These are phyloP conservation scores for Ormosia emarginata DNA, from an alignment of 306 rosid species.

Conservation along the genomic window DNA sequence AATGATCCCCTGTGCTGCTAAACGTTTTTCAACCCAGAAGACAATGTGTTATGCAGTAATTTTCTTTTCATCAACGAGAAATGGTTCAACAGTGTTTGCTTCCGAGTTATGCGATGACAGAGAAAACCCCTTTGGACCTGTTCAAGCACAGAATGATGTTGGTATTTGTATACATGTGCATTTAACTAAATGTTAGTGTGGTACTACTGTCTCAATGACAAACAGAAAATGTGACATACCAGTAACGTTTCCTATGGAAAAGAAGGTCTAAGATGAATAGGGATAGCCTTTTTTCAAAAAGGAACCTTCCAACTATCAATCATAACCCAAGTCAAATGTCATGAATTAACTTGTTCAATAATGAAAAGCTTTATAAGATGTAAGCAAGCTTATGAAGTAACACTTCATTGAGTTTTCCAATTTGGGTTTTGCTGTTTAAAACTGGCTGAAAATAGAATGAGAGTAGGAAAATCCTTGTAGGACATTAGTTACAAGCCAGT, in stretches of 20 bases:
- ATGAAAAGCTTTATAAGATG: neutral
- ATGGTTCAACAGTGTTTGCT: conserved; percentile 90
- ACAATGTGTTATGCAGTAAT: conserved; percentile 65
- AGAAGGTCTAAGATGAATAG: conserved; percentile 83
- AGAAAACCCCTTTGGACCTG: conserved; percentile 95
- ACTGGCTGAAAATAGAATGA: neutral
- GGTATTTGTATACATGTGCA: neutral
- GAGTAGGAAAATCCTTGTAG: no score
- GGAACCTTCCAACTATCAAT: conserved; percentile 79
- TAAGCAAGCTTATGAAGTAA: neutral
- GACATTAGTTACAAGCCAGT: no score
- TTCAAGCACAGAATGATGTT: conserved; percentile 1
- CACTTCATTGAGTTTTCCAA: neutral
- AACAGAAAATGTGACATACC: conserved; percentile 37
- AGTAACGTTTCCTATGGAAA: conserved; percentile 61
- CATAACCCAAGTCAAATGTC: conserved; percentile 11
- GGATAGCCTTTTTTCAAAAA: conserved; percentile 62
- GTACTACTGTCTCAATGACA: neutral
- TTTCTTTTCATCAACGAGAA: conserved; percentile 88
- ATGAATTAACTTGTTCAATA: neutral
- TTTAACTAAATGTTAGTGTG: neutral
- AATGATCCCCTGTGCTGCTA: conserved; percentile 96
- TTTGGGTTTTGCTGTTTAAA: neutral
- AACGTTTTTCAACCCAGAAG: conserved; percentile 95
- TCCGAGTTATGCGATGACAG: conserved; percentile 66